Base-by-base conservation (phyloP, 768 basidiomycete species). In the Leccinum disarticulatum region DNA sequence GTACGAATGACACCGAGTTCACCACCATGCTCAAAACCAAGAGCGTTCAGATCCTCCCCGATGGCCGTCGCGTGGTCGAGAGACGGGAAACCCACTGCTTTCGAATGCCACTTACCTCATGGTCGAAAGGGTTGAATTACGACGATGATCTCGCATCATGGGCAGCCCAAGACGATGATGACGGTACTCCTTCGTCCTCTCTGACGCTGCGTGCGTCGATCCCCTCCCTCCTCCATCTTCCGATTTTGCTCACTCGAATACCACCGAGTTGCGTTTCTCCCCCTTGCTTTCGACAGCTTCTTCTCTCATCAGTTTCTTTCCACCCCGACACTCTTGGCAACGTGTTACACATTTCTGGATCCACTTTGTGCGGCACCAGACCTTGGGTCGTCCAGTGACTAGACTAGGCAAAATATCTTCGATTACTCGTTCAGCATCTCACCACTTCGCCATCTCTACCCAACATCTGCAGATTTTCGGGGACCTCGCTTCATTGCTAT, bases 361-460 rank as follows among this genome's bases (percentile, higher is more conserved):
- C 83, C 86, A 61, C 76, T 90, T 11, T 73, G 82, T 58, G 77
- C 77, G 91, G 93, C 15, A 87, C 86, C 1, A 91, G 93, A 1
- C 96, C 95, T 13, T 98, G 95, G 95, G 87, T 98, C 36, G 86
- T 93, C 3, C 93, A 97, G 68, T 83, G 92, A 52, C 80, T 97
- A 48, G 85, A 90, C 68, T 30, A 30, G 30, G 30, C 30, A 30
- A 30, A 30, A 30, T 30, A 9, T 9, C 30, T 30, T 30, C 30
- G 30, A 30, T 30, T 30, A 30, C 30, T 30, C 30, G 8, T 30
- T 30, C 30, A 30, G 30, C 30, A 30, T 30, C 30, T 30, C 30
- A 30, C 30, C 30, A 30, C 30, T 30, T 30, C 30, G 30, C 30
- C 30, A 30, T 30, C 30, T 30, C 30, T 30, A 30, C 30, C 30